Evolutionary conservation across 495 filamentous ascomycete species (phyloP).

Genomic region (Penicillium turbatum): DNA sequence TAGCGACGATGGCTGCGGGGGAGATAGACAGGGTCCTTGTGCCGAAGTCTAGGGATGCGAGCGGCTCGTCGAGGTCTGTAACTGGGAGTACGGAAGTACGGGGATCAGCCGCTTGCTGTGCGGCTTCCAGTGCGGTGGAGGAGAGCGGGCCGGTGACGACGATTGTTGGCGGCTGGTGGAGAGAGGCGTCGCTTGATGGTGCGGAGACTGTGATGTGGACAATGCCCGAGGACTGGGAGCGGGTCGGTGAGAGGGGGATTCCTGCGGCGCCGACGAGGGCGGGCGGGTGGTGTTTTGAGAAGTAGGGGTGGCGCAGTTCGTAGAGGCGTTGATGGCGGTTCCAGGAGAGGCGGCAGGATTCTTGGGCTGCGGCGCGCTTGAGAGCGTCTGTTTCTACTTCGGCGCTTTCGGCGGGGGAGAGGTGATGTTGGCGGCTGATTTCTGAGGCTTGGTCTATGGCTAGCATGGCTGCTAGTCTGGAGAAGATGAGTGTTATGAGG

Average conservation of each 20-base stretch:
- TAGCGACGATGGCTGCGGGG: constrained; percentile 37
- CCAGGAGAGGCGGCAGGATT: constrained; percentile 70
- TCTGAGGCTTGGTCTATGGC: constrained; percentile 60
- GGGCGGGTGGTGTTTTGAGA: constrained; percentile 51
- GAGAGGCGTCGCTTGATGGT: constrained; percentile 24
- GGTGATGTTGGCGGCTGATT: constrained; percentile 35
- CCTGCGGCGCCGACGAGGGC: constrained; percentile 51
- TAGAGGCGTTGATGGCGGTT: constrained; percentile 58
- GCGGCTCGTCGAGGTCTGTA: constrained; percentile 40
- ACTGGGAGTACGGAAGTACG: constrained; percentile 42
- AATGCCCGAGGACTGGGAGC: constrained; percentile 30
- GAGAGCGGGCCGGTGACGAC: constrained; percentile 39
- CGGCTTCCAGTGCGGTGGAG: constrained; percentile 33
- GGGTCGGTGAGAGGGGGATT: constrained; percentile 58
- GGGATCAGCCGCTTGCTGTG: constrained; percentile 37
- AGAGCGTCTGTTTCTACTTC: constrained; percentile 55
- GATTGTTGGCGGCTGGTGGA: constrained; percentile 37
- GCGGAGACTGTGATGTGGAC: constrained; percentile 42
- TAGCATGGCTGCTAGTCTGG: constrained; percentile 63
- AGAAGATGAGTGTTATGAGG: constrained; percentile 69
- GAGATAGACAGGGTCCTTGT: constrained; percentile 46
- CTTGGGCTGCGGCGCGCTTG: constrained; percentile 60
- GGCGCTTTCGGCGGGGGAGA: constrained; percentile 41
- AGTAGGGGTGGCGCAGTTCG: constrained; percentile 66
- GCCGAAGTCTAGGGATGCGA: constrained; percentile 48